Conservation (phyloP, 441 rosid species). For the Viola pubescens region DNA sequence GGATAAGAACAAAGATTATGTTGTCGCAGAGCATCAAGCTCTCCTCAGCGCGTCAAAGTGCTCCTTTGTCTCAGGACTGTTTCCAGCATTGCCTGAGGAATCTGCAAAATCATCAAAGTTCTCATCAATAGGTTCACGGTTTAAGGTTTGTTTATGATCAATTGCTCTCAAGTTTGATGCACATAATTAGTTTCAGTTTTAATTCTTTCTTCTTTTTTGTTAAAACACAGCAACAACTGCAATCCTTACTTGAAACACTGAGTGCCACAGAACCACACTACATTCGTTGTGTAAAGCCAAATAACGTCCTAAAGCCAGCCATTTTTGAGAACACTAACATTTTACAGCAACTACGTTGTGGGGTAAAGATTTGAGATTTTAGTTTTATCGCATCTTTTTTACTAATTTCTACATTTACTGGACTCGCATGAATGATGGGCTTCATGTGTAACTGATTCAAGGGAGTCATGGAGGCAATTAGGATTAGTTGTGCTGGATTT, state of each 20-base stretch:
- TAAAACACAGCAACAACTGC: slow-evolving; percentile 83
- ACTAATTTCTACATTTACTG: slow-evolving; percentile 1
- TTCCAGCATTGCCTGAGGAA: slow-evolving; percentile 74
- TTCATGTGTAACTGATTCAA: slow-evolving; percentile 23
- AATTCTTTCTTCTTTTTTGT: slow-evolving; percentile 11
- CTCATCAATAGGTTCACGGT: slow-evolving; percentile 85
- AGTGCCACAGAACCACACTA: slow-evolving; percentile 91
- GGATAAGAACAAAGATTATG: slow-evolving; percentile 98
- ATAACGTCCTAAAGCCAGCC: slow-evolving; percentile 78
- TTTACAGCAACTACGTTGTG: slow-evolving; percentile 87
- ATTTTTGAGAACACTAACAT: slow-evolving; percentile 78
- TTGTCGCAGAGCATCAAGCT: slow-evolving; percentile 89
- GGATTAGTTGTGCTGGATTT: slow-evolving; percentile 98
- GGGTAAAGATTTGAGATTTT: slow-evolving; percentile 53
- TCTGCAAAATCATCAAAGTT: slow-evolving; percentile 87
- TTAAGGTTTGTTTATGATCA: slow-evolving; percentile 58
- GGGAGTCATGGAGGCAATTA: slow-evolving; percentile 99
- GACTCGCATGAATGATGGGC: slow-evolving; percentile 7
- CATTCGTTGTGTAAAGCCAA: slow-evolving; percentile 93
- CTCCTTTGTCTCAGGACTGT: slow-evolving; percentile 73
- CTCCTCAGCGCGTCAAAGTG: slow-evolving; percentile 68
- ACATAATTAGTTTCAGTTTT: slow-evolving; percentile 12
- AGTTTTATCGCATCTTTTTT: slow-evolving; percentile 17
- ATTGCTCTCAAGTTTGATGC: slow-evolving; percentile 6
- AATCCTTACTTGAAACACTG: slow-evolving; percentile 84